phyloP scores from a whole-genome alignment of 192 early-diverging fungal genomes.

The Helicostylum pulchrum region DNA sequence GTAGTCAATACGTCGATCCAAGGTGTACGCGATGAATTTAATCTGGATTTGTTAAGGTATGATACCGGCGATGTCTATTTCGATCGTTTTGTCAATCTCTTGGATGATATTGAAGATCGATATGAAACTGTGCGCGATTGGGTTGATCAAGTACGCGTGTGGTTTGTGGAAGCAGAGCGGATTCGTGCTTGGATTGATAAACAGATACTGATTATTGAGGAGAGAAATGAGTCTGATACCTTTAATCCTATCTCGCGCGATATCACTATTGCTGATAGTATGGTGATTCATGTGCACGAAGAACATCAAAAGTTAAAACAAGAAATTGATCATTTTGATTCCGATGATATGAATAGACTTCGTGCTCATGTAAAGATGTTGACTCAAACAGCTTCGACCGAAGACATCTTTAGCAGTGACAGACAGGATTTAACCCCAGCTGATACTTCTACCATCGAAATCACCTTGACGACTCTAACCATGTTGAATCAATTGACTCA shows the following conservation, averaged over 20 bases:
- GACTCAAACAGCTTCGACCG: not conserved
- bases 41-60: not conserved
- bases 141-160: slow-evolving; percentile 34
- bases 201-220: slow-evolving; percentile 26
- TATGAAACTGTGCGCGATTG: slow-evolving; percentile 17
- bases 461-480: slow-evolving; percentile 34
- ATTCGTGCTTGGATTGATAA: slow-evolving; percentile 32
- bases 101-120: slow-evolving; percentile 15
- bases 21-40: slow-evolving; percentile 18
- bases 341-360: slow-evolving; percentile 36
- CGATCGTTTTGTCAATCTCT: slow-evolving; percentile 2
- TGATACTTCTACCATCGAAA: slow-evolving; percentile 39
- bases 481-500: slow-evolving; percentile 30
- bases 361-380: slow-evolving; percentile 35
- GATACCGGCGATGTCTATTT: not conserved
- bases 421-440: slow-evolving; percentile 29
- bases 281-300: slow-evolving; percentile 16
- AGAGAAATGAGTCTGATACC: slow-evolving; percentile 16
- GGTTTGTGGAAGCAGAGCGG: slow-evolving; percentile 33
- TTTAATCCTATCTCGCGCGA: slow-evolving; percentile 23
- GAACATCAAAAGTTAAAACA: slow-evolving; percentile 32
- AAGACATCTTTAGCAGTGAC: not conserved
- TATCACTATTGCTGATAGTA: slow-evolving; percentile 3
- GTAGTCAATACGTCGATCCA: slow-evolving; percentile 20
- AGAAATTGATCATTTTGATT: slow-evolving; percentile 36